Conservation (phyloP, 1,284 basidiomycete genomes). For the Vanrija sp. region DNA sequence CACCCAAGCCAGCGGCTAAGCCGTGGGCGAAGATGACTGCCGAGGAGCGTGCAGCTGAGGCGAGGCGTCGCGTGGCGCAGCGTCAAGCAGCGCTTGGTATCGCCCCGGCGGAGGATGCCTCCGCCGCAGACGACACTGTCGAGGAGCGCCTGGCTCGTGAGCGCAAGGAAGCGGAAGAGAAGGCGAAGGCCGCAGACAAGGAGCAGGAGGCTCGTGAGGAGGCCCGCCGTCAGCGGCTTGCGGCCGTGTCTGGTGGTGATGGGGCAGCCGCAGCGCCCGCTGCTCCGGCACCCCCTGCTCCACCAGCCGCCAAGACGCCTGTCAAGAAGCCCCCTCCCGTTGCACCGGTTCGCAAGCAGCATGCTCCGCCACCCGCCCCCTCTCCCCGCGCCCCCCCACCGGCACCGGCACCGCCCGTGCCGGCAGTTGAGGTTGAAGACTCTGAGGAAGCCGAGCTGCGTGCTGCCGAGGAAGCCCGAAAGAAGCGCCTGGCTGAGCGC, state of each 20-base stretch:
- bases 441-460: conserved; percentile 64
- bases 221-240: conserved; percentile 62
- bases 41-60: conserved; percentile 80
- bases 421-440: conserved; percentile 50
- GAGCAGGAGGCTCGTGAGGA: conserved; percentile 72
- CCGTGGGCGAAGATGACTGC: conserved; percentile 71
- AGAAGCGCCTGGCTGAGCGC: conserved; percentile 64
- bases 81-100: conserved; percentile 83
- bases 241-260: conserved; percentile 54
- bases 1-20: conserved; percentile 56
- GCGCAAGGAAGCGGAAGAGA: conserved; percentile 79
- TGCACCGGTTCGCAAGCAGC: conserved; percentile 5
- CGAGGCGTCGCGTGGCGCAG: conserved; percentile 76
- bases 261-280: conserved; percentile 27
- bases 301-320: conserved; percentile 31
- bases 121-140: conserved; percentile 65
- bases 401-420: conserved; percentile 43
- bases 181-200: conserved; percentile 65
- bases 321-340: conserved; percentile 33
- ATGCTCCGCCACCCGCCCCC: conserved; percentile 34
- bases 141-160: conserved; percentile 78
- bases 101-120: conserved; percentile 51
- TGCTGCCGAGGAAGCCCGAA: conserved; percentile 61
- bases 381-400: conserved; percentile 19
- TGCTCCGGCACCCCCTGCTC: conserved; percentile 33